A percentile compares a stretch with the other conserved stretches of the same genome.
These are phyloP conservation scores for Betula pendula DNA, from an alignment of 306 rosid species.

Conservation along the genomic window DNA sequence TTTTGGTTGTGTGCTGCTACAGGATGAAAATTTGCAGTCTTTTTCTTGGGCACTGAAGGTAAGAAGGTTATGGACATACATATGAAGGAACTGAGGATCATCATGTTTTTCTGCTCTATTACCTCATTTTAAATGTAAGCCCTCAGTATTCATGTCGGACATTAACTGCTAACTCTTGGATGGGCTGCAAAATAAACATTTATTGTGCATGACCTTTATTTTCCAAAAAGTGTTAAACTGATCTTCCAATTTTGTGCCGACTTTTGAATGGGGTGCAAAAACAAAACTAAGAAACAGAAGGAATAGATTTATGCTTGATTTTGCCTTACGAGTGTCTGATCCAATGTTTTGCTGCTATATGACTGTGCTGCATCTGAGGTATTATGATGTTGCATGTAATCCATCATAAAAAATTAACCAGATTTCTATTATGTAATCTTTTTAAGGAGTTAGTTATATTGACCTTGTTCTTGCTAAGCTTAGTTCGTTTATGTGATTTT, in stretches of 20 bases:
- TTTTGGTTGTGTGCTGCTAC: conserved; percentile 70
- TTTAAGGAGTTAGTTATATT: conserved; percentile 13
- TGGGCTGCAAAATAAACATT: conserved; percentile 6
- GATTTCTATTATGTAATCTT: conserved; percentile 21
- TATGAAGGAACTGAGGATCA: conserved; percentile 16
- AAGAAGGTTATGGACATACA: conserved; percentile 18
- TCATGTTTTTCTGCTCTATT: conserved; percentile 22
- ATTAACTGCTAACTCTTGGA: conserved; percentile 17
- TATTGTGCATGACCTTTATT: conserved; percentile 2
- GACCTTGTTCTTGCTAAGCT: background rate
- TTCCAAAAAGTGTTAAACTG: background rate
- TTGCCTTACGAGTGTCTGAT: conserved; percentile 7
- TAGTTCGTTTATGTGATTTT: background rate
- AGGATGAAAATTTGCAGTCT: conserved; percentile 67
- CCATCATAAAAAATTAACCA: background rate
- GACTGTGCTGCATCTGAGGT: conserved; percentile 1
- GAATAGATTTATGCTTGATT: background rate
- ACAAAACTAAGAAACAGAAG: background rate
- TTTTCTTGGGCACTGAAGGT: conserved; percentile 86
- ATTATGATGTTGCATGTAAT: conserved; percentile 18
- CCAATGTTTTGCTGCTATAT: conserved; percentile 3
- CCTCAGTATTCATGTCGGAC: conserved; percentile 12
- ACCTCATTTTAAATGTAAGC: conserved; percentile 17
- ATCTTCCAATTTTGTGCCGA: background rate
- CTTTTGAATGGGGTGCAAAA: conserved; percentile 2